A percentile compares a stretch with the other conserved stretches of the same genome.
Conservation (phyloP, 176 grass and related monocot genomes). For the Phyllostachys edulis region DNA sequence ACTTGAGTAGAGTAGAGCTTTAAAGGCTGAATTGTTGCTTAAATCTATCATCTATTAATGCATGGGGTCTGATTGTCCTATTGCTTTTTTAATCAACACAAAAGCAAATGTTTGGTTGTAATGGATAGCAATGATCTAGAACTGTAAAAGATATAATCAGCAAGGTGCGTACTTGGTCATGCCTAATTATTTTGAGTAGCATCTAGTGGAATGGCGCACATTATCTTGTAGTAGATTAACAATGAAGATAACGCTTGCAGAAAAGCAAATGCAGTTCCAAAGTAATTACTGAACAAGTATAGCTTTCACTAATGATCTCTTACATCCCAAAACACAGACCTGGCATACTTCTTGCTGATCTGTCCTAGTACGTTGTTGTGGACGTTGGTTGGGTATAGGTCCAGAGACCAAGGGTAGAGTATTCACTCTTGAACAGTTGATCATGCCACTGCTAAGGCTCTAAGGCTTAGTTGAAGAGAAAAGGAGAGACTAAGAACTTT, state of each 20-base stretch:
- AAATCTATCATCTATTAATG: conserved; percentile 15
- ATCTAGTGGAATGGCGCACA: neutral
- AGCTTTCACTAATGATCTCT: neutral
- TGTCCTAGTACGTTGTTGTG: neutral
- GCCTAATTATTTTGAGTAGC: neutral
- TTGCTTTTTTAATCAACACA: neutral
- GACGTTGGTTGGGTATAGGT: too few relatives aligned
- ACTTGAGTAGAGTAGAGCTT: conserved; percentile 7
- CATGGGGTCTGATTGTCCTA: conserved; percentile 20
- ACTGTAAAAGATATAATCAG: neutral
- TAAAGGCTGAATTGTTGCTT: neutral
- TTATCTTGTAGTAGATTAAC: neutral
- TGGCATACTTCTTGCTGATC: neutral
- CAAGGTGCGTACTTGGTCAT: neutral
- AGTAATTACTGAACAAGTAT: neutral
- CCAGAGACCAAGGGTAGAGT: too few relatives aligned
- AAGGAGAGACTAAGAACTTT: too few relatives aligned
- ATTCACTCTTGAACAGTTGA: too few relatives aligned
- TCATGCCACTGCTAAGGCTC: too few relatives aligned
- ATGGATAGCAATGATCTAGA: neutral
- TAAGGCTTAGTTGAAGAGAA: too few relatives aligned
- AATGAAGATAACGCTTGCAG: neutral
- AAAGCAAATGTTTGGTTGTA: neutral
- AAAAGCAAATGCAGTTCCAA: neutral
- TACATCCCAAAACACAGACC: neutral